Evolutionary conservation across 805 yeast genomes (phyloP), one percentile per base, ranked within the genome.

Genomic region (Spathaspora sp.): DNA sequence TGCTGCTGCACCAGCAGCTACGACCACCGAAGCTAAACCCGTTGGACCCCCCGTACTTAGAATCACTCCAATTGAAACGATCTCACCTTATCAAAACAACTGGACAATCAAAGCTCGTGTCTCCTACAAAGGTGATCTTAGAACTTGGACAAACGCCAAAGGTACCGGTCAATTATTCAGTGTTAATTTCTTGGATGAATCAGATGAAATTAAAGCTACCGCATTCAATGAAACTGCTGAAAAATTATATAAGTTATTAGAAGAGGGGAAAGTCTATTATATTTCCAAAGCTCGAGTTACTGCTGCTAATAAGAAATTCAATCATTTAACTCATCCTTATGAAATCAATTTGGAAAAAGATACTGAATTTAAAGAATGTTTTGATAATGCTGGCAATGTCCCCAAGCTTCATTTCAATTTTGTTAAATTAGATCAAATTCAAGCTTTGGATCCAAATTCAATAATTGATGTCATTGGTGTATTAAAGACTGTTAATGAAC

Each of bases 21-120:
- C 29, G 11, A 17, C 26, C 12, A 43, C 49, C 43, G 40, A 44
- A 46, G 45, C 38, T 29, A 55, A 40, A 52, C 63, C 49, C 19
- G n/a, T n/a, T n/a, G 46, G 49, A 7, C 26, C 40, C 9, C 49
- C 48, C 12, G 38, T 51, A n/a, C 51, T 51, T 14, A 50, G 52
- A 29, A 74, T 87, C 40, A 81, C 80, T 58, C 87, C 96, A 10
- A 89, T 92, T 59, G 97, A 89, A 63, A 89, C 86, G 56, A 74
- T 94, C 48, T 89, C 97, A 11, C 98, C 98, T 8, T 94, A 88
- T 66, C 94, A 89, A 66, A 87, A 85, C 64, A 76, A 79, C 48
- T 94, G 98, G 98, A 86, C 93, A 6, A 89, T 94, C 61, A 90
- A 89, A 61, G 99, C 96, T 1, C 83, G 98, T 64, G 94, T 91